These are phyloP conservation scores for Hypoxylon sp. DNA, from an alignment of 2,329 filamentous ascomycete genomes.

Conservation along the genomic window DNA sequence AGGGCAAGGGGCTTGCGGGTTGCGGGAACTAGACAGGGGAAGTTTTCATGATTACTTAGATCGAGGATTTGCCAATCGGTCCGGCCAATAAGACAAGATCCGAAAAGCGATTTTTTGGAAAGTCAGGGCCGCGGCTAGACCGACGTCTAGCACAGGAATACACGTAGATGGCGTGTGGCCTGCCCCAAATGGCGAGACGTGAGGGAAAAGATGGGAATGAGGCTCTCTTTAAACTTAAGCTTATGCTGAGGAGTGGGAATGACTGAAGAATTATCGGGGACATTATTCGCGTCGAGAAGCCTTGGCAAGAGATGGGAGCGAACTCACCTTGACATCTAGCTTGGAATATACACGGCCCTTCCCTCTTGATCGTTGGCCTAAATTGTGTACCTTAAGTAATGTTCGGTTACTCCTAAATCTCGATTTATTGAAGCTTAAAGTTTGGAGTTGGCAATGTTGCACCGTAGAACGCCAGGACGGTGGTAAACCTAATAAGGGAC, in stretches of 20 bases:
- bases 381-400: constrained; percentile 41
- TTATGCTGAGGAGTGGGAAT: constrained; percentile 19
- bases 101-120: constrained; percentile 57
- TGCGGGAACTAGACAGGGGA: constrained; percentile 3
- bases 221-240: background rate
- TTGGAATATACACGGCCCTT: constrained; percentile 30
- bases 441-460: constrained; percentile 22
- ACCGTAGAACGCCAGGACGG: constrained; percentile 17
- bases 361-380: constrained; percentile 24
- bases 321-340: constrained; percentile 7
- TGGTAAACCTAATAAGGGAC: constrained; percentile 22
- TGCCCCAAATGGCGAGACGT: background rate
- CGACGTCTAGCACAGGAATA: constrained; percentile 54
- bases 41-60: background rate
- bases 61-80: constrained; percentile 54
- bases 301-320: background rate
- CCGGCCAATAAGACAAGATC: constrained; percentile 58
- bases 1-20: no score
- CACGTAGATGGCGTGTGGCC: background rate
- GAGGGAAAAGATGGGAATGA: constrained; percentile 46
- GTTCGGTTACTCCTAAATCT: constrained; percentile 21
- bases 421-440: constrained; percentile 19
- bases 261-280: no score
- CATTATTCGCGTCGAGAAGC: constrained; percentile 31
- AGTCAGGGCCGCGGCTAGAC: constrained; percentile 58